Evolutionary conservation across 768 basidiomycete species (phyloP), one percentile per base, ranked within the genome.

Genomic region (Goffeauzyma gilvescens): DNA sequence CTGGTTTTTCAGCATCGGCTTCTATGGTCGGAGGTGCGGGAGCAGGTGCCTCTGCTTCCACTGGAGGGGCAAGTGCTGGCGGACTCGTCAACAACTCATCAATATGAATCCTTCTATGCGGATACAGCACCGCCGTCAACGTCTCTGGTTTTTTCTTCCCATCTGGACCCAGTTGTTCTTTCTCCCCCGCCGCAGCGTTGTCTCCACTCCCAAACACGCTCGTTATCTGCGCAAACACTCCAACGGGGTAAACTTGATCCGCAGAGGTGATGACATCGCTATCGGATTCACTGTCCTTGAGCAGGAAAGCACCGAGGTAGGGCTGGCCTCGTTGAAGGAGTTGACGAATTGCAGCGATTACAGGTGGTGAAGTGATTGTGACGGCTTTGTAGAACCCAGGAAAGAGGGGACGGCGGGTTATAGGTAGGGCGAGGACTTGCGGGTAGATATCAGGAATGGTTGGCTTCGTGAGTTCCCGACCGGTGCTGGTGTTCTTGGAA

Each of bases 361-460:
- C 90, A 0, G 75, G 72, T 0, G 85, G 84, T 51, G 95, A 82
- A 17, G 78, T 75, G 39, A 98, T 73, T 44, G 95, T 86, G 38
- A 96, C 89, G 2, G 89, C 90, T 62, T 95, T 93, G 72, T 95
- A 95, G 65, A 95, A 93, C 23, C 87, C 41, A 4, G 90, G 90
- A 67, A 95, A 95, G 34, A 95, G 76, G 1, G 90, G 90, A 14
- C 90, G 74, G 32, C 87, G 78, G 24, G 86, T 86, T 46, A 96
- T 95, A 3, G 90, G 90, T 0, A 96, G 74, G 2, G 89, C 90
- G 21, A 96, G 73, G 32, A 95, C 79, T 59, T 90, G 84, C 1
- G 90, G 89, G 63, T 95, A 95, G 45, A 75, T 58, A 62, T 86
- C 84, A 1, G 89, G 87, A 4, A 93, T 78, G 13, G 80, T 77